Percentiles rank a stretch among this genome's conserved stretches.
phyloP scores from a whole-genome alignment of 495 filamentous ascomycete species.

The Penicillium taxi region DNA sequence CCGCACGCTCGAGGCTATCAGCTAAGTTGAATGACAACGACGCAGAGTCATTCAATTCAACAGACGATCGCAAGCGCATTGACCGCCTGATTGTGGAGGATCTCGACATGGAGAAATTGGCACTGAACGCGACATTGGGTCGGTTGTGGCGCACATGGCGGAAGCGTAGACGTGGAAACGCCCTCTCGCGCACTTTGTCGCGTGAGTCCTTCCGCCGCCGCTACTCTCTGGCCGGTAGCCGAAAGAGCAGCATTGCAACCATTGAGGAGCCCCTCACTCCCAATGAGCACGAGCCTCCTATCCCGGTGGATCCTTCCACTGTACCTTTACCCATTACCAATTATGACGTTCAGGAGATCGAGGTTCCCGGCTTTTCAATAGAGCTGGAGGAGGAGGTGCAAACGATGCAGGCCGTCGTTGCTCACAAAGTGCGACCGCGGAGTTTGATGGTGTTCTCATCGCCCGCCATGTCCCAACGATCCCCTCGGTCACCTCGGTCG shows the following conservation, averaged over 20 bases:
- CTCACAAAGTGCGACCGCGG: conserved; percentile 50
- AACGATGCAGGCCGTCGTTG: conserved; percentile 39
- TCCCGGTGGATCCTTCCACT: conserved; percentile 39
- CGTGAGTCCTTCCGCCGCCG: conserved; percentile 40
- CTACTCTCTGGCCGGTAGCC: conserved; percentile 19
- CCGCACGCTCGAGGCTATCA: conserved; percentile 64
- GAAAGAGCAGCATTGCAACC: conserved; percentile 33
- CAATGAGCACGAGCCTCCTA: conserved; percentile 12
- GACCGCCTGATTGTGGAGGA: conserved; percentile 79
- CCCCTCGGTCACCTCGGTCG: conserved; percentile 32
- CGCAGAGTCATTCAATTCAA: conserved; percentile 13
- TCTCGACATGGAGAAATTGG: conserved; percentile 85
- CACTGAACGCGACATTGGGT: conserved; percentile 77
- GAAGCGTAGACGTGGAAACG: conserved; percentile 54
- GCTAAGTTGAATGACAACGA: conserved; percentile 22
- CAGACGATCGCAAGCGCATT: conserved; percentile 25
- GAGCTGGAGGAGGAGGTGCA: conserved; percentile 54
- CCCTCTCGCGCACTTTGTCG: conserved; percentile 31
- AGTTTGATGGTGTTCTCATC: conserved; percentile 51
- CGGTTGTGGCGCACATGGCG: conserved; percentile 94
- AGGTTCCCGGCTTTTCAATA: conserved; percentile 53
- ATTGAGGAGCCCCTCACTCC: conserved; percentile 28
- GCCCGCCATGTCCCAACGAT: conserved; percentile 25
- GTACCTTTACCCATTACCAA: conserved; percentile 60
- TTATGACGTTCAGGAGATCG: conserved; percentile 67